phyloP scores from a whole-genome alignment of 1,284 basidiomycete genomes.

The Boletus semigastroideus region DNA sequence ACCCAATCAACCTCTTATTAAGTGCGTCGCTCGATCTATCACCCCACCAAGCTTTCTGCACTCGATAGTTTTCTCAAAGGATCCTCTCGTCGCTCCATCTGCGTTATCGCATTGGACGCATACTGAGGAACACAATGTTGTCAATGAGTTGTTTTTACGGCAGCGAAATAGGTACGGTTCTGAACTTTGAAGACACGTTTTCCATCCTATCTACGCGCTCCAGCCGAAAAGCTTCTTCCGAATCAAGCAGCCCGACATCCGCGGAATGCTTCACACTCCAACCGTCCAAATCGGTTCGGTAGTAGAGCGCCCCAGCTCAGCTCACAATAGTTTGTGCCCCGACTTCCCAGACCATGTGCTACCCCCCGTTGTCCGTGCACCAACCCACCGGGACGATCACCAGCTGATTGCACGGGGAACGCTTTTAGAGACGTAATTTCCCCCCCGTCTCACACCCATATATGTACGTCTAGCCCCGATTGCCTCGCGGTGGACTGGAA shows the following conservation, averaged over 20 bases:
- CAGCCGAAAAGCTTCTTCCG: background rate
- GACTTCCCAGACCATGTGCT: background rate
- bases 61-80: too few species aligned
- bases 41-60: too few species aligned
- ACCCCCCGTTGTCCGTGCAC: background rate
- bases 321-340: background rate
- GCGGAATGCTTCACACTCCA: background rate
- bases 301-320: too few species aligned
- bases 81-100: background rate
- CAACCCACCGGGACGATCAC: slow-evolving; percentile 5
- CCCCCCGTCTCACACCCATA: background rate
- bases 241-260: background rate
- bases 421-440: slow-evolving; percentile 21
- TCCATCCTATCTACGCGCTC: slow-evolving; percentile 11
- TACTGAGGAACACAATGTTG: background rate
- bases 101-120: slow-evolving; percentile 11
- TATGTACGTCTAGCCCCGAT: slow-evolving; percentile 21
- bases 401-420: background rate
- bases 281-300: too few species aligned
- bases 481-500: slow-evolving; percentile 9
- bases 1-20: background rate
- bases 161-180: background rate
- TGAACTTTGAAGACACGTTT: slow-evolving; percentile 12
- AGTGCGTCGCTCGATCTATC: slow-evolving; percentile 6
- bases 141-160: slow-evolving; percentile 16